These are phyloP conservation scores for Lachnellula arida DNA, from an alignment of 2,329 filamentous ascomycete genomes.

Conservation along the genomic window DNA sequence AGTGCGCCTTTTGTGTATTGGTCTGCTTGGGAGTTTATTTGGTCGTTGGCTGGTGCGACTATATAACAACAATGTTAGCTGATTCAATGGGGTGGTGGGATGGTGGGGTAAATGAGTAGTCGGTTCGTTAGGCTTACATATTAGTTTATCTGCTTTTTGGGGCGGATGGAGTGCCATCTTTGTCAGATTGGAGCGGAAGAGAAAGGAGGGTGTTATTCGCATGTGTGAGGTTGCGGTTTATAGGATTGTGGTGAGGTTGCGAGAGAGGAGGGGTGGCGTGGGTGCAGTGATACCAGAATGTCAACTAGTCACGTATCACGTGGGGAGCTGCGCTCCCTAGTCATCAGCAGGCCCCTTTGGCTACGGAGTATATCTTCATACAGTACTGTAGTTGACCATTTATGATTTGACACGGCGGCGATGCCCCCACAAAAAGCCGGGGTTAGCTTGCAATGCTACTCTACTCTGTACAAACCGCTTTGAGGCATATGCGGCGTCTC, in stretches of 20 bases:
- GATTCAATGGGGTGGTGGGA: background rate
- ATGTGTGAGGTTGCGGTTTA: constrained; percentile 10
- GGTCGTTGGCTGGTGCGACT: constrained; percentile 61
- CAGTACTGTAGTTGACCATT: too few relatives aligned
- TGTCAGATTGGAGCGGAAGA: constrained; percentile 12
- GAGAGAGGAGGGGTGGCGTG: background rate
- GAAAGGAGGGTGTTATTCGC: constrained; percentile 14
- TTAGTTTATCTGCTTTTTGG: constrained; percentile 27
- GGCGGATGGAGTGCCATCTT: constrained; percentile 30
- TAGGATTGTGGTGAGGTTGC: background rate
- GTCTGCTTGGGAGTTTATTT: constrained; percentile 57
- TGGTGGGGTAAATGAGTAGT: background rate
- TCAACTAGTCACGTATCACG: too few relatives aligned
- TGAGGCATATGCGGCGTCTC: too few relatives aligned
- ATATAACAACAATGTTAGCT: constrained; percentile 10
- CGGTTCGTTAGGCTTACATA: constrained; percentile 22
- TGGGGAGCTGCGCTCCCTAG: too few relatives aligned
- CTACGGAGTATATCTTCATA: too few relatives aligned
- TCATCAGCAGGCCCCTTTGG: too few relatives aligned
- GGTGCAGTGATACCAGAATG: background rate
- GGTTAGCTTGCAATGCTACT: too few relatives aligned
- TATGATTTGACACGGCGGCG: too few relatives aligned
- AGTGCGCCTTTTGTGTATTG: constrained; percentile 71
- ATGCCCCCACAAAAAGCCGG: too few relatives aligned
- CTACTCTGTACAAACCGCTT: too few relatives aligned